Evolutionary conservation across 495 filamentous ascomycete genomes (phyloP).

Genomic region (Hypoxylon fragiforme): DNA sequence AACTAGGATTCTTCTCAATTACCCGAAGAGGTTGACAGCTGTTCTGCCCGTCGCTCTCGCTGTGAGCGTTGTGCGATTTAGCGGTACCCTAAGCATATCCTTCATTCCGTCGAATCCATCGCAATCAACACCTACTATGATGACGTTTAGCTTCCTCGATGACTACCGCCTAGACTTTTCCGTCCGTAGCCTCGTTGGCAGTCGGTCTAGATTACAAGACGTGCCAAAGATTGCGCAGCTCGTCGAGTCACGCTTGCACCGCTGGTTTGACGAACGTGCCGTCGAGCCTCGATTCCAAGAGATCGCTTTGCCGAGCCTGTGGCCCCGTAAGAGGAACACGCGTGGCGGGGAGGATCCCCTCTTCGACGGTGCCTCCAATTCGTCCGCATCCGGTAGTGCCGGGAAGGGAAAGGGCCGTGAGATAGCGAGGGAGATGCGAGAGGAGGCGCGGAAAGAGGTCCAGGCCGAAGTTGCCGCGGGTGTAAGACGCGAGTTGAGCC

Average conservation of each 20-base stretch:
- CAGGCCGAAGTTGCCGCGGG: constrained; percentile 46
- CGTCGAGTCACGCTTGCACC: constrained; percentile 85
- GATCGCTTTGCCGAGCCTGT: constrained; percentile 88
- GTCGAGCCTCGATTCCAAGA: constrained; percentile 97
- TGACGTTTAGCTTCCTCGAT: constrained; percentile 92
- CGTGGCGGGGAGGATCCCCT: constrained; percentile 61
- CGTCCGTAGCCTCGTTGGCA: constrained; percentile 89
- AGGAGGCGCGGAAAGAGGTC: constrained; percentile 51
- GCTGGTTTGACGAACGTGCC: constrained; percentile 95
- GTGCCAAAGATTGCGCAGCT: constrained; percentile 97
- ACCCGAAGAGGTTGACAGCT: constrained; percentile 83
- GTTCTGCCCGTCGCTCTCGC: constrained; percentile 92
- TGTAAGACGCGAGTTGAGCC: constrained; percentile 38
- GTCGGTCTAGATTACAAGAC: constrained; percentile 85
- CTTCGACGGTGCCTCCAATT: constrained; percentile 40
- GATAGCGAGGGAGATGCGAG: constrained; percentile 48
- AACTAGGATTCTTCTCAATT: constrained; percentile 92
- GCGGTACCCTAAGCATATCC: constrained; percentile 88
- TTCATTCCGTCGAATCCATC: constrained; percentile 73
- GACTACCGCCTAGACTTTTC: constrained; percentile 94
- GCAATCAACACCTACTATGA: constrained; percentile 67
- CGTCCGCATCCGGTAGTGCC: constrained; percentile 33
- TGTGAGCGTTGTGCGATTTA: constrained; percentile 90
- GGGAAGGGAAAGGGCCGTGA: constrained; percentile 55
- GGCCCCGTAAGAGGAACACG: constrained; percentile 87